Percentiles rank a stretch among this genome's conserved stretches.
phyloP scores from a whole-genome alignment of 768 basidiomycete species.

The Lentinula guzmanii region DNA sequence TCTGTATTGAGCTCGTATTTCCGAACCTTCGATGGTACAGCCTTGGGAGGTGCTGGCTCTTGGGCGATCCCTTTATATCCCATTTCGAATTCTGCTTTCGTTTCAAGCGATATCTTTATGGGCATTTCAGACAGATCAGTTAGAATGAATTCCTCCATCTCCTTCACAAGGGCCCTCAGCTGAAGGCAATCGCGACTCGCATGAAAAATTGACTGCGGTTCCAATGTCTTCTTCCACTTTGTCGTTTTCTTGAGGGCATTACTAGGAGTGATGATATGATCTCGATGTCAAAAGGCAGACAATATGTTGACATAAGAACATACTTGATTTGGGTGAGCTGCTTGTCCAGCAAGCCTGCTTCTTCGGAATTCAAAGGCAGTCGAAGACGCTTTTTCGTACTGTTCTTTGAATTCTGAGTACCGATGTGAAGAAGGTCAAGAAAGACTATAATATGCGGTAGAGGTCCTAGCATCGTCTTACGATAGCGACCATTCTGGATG shows the following conservation, averaged over 20 bases:
- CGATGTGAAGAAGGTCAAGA: neutral
- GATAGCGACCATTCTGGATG: neutral
- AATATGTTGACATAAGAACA: neutral
- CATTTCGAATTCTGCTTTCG: neutral
- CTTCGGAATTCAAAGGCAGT: neutral
- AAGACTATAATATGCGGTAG: slow-evolving; percentile 3
- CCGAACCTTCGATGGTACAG: slow-evolving; percentile 1
- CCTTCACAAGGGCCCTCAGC: neutral
- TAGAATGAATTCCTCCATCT: neutral
- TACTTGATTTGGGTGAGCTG: slow-evolving; percentile 1
- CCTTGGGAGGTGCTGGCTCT: slow-evolving; percentile 8
- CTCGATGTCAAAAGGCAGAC: neutral
- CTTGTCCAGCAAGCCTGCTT: neutral
- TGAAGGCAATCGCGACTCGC: neutral
- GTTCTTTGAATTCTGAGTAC: neutral
- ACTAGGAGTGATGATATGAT: neutral
- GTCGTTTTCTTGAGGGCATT: neutral
- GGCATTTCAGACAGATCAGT: neutral
- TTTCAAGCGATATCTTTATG: neutral
- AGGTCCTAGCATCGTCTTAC: slow-evolving; percentile 8
- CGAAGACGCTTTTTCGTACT: neutral
- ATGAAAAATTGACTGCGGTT: neutral
- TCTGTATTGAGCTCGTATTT: slow-evolving; percentile 9
- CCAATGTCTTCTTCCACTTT: neutral
- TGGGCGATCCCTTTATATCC: slow-evolving; percentile 1